Evolutionary conservation across 352 stramenopile genomes (phyloP).

Genomic region (Achlya hypogyna): DNA sequence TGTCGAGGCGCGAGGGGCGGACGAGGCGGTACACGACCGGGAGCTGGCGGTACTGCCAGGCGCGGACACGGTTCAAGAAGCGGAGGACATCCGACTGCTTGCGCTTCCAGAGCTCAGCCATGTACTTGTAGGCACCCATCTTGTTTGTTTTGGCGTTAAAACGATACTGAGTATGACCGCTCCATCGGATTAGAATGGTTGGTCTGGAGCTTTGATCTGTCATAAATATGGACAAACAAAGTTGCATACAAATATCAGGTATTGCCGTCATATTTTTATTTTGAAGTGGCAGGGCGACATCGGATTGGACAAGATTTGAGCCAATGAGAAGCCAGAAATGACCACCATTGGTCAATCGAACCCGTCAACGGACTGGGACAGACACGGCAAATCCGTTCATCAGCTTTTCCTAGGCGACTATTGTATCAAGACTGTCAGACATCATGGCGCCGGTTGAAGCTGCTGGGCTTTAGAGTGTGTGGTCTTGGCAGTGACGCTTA

Average conservation of each 20-base stretch:
- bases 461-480: no score
- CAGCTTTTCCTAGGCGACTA: no score
- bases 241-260: background rate
- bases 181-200: background rate
- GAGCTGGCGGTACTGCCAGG: constrained; percentile 98
- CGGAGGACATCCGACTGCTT: constrained; percentile 99
- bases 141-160: background rate
- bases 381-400: background rate
- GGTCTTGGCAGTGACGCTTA: no score
- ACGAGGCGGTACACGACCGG: constrained; percentile 94
- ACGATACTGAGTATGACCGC: background rate
- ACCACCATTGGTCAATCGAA: background rate
- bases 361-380: background rate
- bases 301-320: background rate
- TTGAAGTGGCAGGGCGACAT: background rate
- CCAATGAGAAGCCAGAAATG: background rate
- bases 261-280: background rate
- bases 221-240: no score
- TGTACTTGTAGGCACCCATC: constrained; percentile 99
- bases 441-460: no score
- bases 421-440: no score
- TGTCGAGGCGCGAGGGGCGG: constrained; percentile 95
- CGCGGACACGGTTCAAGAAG: constrained; percentile 98
- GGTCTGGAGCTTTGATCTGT: background rate
- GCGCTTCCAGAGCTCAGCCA: constrained; percentile 99